These are phyloP conservation scores for Schwanniomyces sp. DNA, from an alignment of 805 yeast species.

Conservation along the genomic window DNA sequence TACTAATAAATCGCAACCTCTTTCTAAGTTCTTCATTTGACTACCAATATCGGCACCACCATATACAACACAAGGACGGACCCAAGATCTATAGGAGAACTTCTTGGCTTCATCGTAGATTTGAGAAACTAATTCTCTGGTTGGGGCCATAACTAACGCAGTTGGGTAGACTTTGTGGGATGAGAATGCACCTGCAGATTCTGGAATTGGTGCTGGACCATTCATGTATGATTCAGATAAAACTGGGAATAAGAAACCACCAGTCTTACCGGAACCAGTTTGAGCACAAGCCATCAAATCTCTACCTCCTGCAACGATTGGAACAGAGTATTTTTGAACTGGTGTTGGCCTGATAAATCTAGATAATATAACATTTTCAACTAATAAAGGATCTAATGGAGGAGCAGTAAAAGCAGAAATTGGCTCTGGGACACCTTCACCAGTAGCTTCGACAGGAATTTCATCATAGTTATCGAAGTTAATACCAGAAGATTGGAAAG, in stretches of 20 bases:
- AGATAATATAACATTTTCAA: constrained; percentile 84
- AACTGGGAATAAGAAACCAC: constrained; percentile 98
- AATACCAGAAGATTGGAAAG: constrained; percentile 91
- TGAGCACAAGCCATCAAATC: constrained; percentile 98
- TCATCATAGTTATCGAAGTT: constrained; percentile 98
- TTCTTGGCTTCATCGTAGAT: constrained; percentile 94
- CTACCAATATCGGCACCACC: constrained; percentile 96
- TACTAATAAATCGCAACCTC: constrained; percentile 93
- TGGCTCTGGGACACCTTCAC: constrained; percentile 93
- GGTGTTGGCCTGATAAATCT: constrained; percentile 97
- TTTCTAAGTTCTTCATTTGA: constrained; percentile 84
- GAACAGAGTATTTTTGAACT: constrained; percentile 90
- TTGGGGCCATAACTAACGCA: constrained; percentile 94
- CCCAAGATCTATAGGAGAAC: constrained; percentile 98
- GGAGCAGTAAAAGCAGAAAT: constrained; percentile 85
- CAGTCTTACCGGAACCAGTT: constrained; percentile 99
- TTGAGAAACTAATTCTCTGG: constrained; percentile 98
- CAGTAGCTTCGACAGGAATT: constrained; percentile 97
- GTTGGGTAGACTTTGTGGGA: constrained; percentile 90
- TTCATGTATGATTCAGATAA: constrained; percentile 83
- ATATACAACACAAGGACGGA: constrained; percentile 90
- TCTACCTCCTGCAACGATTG: constrained; percentile 84
- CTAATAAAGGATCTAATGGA: constrained; percentile 82
- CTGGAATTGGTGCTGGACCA: constrained; percentile 73
- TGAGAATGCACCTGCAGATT: constrained; percentile 51